Evolutionary conservation across 768 basidiomycete species (phyloP).

Genomic region (Rubroboletus pulcherrimus): DNA sequence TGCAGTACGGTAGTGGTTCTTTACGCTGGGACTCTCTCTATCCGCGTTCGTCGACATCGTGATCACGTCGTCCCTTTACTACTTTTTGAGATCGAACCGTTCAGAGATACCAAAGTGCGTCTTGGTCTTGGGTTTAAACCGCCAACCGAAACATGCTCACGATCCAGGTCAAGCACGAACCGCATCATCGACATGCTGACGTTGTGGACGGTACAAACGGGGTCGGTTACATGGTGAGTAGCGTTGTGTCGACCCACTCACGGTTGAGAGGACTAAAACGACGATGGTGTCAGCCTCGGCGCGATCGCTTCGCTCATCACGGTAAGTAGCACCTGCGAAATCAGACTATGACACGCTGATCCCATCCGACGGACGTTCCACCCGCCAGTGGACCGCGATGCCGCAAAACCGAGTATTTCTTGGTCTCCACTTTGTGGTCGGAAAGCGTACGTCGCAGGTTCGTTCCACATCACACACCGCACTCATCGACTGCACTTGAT

Average conservation of each 20-base stretch:
- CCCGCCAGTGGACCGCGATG: conserved; percentile 18
- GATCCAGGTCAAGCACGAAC: conserved; percentile 12
- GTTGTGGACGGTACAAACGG: conserved; percentile 22
- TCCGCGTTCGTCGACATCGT: conserved; percentile 45
- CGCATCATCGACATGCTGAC: conserved; percentile 21
- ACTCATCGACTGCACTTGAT: neutral
- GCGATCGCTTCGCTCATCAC: conserved; percentile 17
- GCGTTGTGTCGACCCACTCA: neutral
- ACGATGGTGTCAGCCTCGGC: conserved; percentile 6
- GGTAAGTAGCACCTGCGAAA: conserved; percentile 3
- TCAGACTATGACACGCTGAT: neutral
- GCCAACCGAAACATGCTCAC: neutral
- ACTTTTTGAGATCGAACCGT: conserved; percentile 37
- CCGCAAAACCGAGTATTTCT: conserved; percentile 24
- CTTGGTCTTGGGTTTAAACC: neutral
- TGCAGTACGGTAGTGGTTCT: conserved; percentile 36
- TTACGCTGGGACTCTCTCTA: conserved; percentile 44
- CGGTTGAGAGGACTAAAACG: neutral
- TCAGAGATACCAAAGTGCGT: conserved; percentile 35
- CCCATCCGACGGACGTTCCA: neutral
- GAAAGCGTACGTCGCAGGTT: conserved; percentile 15
- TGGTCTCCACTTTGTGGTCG: conserved; percentile 23
- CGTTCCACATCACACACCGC: neutral
- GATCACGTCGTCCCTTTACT: conserved; percentile 43
- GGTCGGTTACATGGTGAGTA: conserved; percentile 22